Conservation (phyloP, 345 rosid genomes). For the Geranium brycei region DNA sequence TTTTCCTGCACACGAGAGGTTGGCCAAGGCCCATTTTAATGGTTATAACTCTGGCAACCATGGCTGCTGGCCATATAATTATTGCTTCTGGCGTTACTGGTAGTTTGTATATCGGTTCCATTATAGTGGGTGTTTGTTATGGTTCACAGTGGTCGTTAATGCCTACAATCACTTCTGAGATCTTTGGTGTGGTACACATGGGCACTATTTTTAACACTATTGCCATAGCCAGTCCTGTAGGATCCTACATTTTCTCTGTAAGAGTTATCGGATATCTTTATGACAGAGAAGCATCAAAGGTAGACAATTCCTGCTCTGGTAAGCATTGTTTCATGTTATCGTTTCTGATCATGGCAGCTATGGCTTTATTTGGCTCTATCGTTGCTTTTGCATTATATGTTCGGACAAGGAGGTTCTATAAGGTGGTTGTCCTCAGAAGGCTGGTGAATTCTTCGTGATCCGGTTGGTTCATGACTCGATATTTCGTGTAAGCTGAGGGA, state of each 20-base stretch:
- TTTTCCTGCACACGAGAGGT: conserved; percentile 47
- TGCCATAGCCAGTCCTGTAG: conserved; percentile 68
- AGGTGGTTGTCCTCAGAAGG: conserved; percentile 34
- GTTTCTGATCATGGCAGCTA: conserved; percentile 60
- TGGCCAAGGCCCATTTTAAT: conserved; percentile 69
- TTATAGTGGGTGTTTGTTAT: conserved; percentile 64
- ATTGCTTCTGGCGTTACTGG: conserved; percentile 61
- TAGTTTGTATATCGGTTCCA: conserved; percentile 50
- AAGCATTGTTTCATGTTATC: conserved; percentile 62
- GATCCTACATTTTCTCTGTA: conserved; percentile 78
- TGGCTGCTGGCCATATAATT: conserved; percentile 51
- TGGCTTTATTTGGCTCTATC: conserved; percentile 46
- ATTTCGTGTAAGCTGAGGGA: too few relatives aligned
- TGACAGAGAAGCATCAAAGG: conserved; percentile 41
- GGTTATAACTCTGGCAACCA: conserved; percentile 45
- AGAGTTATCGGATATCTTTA: conserved; percentile 63
- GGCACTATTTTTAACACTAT: conserved; percentile 86
- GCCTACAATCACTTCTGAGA: conserved; percentile 65
- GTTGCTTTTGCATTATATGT: conserved; percentile 36
- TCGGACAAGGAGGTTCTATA: conserved; percentile 52
- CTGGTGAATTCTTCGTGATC: conserved; percentile 12
- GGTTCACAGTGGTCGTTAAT: conserved; percentile 83
- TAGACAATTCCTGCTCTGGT: conserved; percentile 43
- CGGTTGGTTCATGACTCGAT: not conserved
- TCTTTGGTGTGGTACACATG: conserved; percentile 68